These are phyloP conservation scores for Pseudopithomyces chartarum DNA, from an alignment of 2,329 filamentous ascomycete species.

Conservation along the genomic window DNA sequence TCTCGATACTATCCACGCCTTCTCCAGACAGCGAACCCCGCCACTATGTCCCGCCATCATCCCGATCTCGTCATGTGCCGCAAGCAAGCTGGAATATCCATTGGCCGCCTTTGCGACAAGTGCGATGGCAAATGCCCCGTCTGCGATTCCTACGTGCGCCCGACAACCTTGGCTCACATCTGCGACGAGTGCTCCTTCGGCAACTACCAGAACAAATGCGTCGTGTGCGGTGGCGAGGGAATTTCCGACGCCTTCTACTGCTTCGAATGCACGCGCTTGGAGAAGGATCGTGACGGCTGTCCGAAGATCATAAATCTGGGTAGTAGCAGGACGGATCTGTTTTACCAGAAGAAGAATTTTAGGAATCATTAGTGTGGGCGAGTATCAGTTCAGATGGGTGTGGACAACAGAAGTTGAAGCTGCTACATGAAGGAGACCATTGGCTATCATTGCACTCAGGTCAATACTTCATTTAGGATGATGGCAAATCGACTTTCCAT, in stretches of 20 bases:
- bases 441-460: too few species aligned
- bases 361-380: slow-evolving; percentile 56
- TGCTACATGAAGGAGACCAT: not conserved
- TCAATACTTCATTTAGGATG: not conserved
- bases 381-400: not conserved
- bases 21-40: not conserved
- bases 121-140: slow-evolving; percentile 99
- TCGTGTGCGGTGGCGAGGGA: slow-evolving; percentile 96
- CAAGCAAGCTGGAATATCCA: slow-evolving; percentile 96
- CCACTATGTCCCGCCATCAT: slow-evolving; percentile 79
- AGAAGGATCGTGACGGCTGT: slow-evolving; percentile 96
- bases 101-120: slow-evolving; percentile 99
- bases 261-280: slow-evolving; percentile 95
- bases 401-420: not conserved
- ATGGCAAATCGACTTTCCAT: not conserved
- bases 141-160: slow-evolving; percentile 98
- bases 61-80: slow-evolving; percentile 97
- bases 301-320: slow-evolving; percentile 99
- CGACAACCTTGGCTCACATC: slow-evolving; percentile 95
- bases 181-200: slow-evolving; percentile 99
- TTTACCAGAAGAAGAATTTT: slow-evolving; percentile 76
- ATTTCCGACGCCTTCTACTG: slow-evolving; percentile 99
- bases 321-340: slow-evolving; percentile 91
- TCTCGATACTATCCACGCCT: not conserved
- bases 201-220: slow-evolving; percentile 99